Conservation (phyloP, 306 rosid species). For the Begonia loranthoides region DNA sequence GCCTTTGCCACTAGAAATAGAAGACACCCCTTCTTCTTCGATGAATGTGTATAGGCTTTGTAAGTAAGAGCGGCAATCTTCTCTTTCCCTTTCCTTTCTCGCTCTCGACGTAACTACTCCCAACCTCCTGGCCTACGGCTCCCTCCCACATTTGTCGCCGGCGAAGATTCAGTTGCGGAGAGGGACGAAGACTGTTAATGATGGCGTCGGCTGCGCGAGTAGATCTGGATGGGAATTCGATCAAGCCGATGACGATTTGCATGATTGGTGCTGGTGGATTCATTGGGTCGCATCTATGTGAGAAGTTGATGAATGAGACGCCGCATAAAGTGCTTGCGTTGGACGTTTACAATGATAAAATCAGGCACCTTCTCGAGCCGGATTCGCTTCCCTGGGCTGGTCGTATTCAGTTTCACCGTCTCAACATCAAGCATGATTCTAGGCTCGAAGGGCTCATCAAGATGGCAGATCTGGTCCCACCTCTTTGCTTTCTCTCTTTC, state of each 20-base stretch:
- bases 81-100: neutral
- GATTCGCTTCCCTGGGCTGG: slow-evolving; percentile 30
- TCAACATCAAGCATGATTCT: slow-evolving; percentile 67
- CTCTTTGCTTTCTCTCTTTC: neutral
- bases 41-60: no score
- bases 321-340: slow-evolving; percentile 67
- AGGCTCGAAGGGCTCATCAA: slow-evolving; percentile 68
- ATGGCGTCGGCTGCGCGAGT: slow-evolving; percentile 46
- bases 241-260: slow-evolving; percentile 63
- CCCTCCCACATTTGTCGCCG: neutral
- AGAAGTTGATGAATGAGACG: slow-evolving; percentile 60
- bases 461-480: slow-evolving; percentile 42
- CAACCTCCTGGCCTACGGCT: neutral
- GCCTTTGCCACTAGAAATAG: no score
- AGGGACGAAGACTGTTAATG: neutral
- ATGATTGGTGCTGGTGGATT: slow-evolving; percentile 92
- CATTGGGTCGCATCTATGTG: slow-evolving; percentile 84
- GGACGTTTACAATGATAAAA: slow-evolving; percentile 65
- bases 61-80: no score
- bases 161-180: neutral
- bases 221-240: slow-evolving; percentile 74
- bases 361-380: slow-evolving; percentile 46
- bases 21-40: no score
- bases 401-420: slow-evolving; percentile 43
- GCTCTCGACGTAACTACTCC: neutral